Evolutionary conservation across 495 filamentous ascomycete species (phyloP), one percentile per base, ranked within the genome.

Genomic region (Xylaria curta): DNA sequence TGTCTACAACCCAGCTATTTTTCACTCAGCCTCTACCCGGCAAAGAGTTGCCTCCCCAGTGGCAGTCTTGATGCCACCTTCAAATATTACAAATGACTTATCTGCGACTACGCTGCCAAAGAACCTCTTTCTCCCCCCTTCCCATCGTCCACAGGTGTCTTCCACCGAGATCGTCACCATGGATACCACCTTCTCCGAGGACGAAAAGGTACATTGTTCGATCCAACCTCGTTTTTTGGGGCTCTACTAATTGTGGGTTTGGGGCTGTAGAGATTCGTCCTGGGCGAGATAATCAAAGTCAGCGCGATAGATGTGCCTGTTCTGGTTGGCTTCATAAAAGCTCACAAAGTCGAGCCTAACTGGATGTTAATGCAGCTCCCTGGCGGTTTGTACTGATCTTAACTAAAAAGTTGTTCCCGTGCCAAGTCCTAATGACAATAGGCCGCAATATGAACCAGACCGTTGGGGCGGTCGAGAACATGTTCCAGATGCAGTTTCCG

Each of bases 231-330:
- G 62, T 59, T 33, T 60, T 60, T 51, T 38, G 7, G 7, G 36
- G 69, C 62, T 66, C 67, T 58, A 70, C 78, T 82, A 79, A 82
- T 72, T 13, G 31, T 44, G 33, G 33, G 64, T 78, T n/a, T n/a
- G n/a, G 49, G 70, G 17, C 68, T 74, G 36, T 71, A 88, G 86
- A 85, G 86, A 76, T 86, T 86, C 77, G 76, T 87, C 73, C 78
- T 88, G 63, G 83, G 82, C 76, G 86, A 88, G 80, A 86, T 84
- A 72, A 82, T 88, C 77, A 88, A 87, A 73, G 79, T 78, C 73
- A 86, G 83, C 79, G 75, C 79, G 33, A 80, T 88, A 72, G 82
- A 87, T 49, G 78, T 86, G 36, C 76, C 77, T 31, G 75, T 76
- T 47, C 76, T 86, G 33, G 79, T 86, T 58, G 76, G 82, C n/a